Evolutionary conservation across 768 basidiomycete species (phyloP).

Genomic region (Suillus ampliporus): DNA sequence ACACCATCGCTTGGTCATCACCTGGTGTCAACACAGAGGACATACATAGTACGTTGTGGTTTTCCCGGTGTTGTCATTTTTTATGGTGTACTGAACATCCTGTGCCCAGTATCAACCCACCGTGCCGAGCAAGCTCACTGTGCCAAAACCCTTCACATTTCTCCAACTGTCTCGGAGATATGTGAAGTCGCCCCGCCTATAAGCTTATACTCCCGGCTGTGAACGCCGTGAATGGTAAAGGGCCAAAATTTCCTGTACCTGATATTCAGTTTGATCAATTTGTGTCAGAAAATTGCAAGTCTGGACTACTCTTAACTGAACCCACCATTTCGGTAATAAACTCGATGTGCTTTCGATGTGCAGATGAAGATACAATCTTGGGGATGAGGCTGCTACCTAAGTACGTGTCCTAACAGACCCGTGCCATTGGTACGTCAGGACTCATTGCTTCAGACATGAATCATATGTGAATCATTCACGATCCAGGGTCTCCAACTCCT

Average conservation of each 20-base stretch:
- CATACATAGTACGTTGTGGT: constrained; percentile 43
- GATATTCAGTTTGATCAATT: constrained; percentile 19
- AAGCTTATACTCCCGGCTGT: constrained; percentile 46
- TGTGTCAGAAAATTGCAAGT: neutral
- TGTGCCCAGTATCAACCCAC: constrained; percentile 18
- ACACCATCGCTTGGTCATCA: too few species aligned
- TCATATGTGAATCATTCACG: too few species aligned
- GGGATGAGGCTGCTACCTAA: too few species aligned
- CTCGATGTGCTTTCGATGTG: neutral
- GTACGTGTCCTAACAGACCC: neutral
- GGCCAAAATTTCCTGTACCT: constrained; percentile 18
- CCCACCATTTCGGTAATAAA: neutral
- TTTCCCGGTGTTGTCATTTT: constrained; percentile 51
- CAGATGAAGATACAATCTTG: too few species aligned
- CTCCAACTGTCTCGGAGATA: constrained; percentile 44
- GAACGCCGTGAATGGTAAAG: neutral
- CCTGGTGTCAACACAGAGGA: neutral
- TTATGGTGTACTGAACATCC: constrained; percentile 44
- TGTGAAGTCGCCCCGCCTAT: constrained; percentile 47
- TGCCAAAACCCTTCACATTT: constrained; percentile 41
- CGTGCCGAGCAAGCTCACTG: constrained; percentile 29
- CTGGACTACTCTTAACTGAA: neutral
- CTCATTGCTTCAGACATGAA: too few species aligned
- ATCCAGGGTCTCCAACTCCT: too few species aligned
- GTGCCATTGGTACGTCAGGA: neutral